Evolutionary conservation across 495 filamentous ascomycete genomes (phyloP).

Genomic region (Hyphodiscus hymeniophilus): DNA sequence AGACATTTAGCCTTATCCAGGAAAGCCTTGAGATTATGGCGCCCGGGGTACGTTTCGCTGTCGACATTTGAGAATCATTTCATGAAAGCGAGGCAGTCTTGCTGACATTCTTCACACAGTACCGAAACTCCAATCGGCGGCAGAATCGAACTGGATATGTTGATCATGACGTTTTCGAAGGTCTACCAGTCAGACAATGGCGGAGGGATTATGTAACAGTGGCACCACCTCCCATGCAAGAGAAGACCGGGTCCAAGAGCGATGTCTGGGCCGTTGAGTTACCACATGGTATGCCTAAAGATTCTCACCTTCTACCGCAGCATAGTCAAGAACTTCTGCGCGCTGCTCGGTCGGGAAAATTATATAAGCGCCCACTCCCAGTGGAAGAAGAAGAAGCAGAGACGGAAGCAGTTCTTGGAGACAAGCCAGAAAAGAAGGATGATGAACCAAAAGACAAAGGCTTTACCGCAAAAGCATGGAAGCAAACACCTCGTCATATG

Average conservation of each 20-base stretch:
- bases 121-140: slow-evolving; percentile 42
- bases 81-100: too few species aligned
- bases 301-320: slow-evolving; percentile 69
- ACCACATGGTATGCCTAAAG: slow-evolving; percentile 71
- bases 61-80: too few species aligned
- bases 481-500: slow-evolving; percentile 63
- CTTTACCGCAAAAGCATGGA: slow-evolving; percentile 71
- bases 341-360: slow-evolving; percentile 64
- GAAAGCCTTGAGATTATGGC: too few species aligned
- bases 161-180: slow-evolving; percentile 94
- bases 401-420: slow-evolving; percentile 34
- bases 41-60: too few species aligned
- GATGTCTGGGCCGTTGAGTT: slow-evolving; percentile 50
- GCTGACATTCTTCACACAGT: too few species aligned
- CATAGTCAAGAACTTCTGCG: slow-evolving; percentile 80
- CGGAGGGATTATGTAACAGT: slow-evolving; percentile 61
- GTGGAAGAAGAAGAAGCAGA: slow-evolving; percentile 42
- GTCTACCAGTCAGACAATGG: slow-evolving; percentile 90
- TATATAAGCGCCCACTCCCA: slow-evolving; percentile 51
- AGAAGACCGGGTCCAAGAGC: slow-evolving; percentile 37
- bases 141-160: slow-evolving; percentile 63
- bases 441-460: slow-evolving; percentile 46
- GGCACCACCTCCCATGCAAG: slow-evolving; percentile 53
- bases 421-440: slow-evolving; percentile 36
- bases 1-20: too few species aligned